Conservation (phyloP, 192 early-diverging fungal species). For the Haplosporangium gracile region DNA sequence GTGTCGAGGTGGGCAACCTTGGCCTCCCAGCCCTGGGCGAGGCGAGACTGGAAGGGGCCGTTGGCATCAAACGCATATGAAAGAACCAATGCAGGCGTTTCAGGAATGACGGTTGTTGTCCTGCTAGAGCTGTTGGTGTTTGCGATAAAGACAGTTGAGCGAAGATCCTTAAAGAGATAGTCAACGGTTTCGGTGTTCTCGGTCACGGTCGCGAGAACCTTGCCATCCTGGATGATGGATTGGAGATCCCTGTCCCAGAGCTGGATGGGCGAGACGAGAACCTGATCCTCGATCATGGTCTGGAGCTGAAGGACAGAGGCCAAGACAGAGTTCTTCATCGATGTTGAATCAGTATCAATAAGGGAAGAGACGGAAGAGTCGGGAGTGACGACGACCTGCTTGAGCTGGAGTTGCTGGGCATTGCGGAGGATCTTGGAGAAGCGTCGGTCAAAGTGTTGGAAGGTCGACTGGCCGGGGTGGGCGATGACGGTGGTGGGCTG, state of each 20-base stretch:
- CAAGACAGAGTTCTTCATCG: constrained; percentile 53
- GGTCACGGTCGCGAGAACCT: constrained; percentile 52
- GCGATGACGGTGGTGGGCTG: constrained; percentile 62
- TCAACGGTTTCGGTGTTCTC: constrained; percentile 53
- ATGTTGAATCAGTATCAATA: constrained; percentile 30
- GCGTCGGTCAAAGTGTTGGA: constrained; percentile 56
- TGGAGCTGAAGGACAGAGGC: constrained; percentile 62
- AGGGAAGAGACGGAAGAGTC: constrained; percentile 16
- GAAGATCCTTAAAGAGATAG: constrained; percentile 55
- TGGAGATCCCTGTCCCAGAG: constrained; percentile 50
- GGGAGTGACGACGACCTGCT: constrained; percentile 67
- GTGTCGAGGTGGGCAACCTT: constrained; percentile 62
- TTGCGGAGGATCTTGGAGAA: constrained; percentile 58
- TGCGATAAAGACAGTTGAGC: constrained; percentile 11
- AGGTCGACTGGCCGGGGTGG: constrained; percentile 37
- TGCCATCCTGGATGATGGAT: constrained; percentile 31
- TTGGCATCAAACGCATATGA: constrained; percentile 69
- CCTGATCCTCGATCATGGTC: constrained; percentile 52
- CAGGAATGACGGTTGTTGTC: neutral
- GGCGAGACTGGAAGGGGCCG: constrained; percentile 49
- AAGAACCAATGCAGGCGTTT: constrained; percentile 52
- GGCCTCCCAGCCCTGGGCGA: constrained; percentile 65
- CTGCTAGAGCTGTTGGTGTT: constrained; percentile 13
- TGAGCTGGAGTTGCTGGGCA: constrained; percentile 67
- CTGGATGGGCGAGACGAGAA: constrained; percentile 41